phyloP scores from a whole-genome alignment of 768 basidiomycete species.

The Lentinus tigrinus region DNA sequence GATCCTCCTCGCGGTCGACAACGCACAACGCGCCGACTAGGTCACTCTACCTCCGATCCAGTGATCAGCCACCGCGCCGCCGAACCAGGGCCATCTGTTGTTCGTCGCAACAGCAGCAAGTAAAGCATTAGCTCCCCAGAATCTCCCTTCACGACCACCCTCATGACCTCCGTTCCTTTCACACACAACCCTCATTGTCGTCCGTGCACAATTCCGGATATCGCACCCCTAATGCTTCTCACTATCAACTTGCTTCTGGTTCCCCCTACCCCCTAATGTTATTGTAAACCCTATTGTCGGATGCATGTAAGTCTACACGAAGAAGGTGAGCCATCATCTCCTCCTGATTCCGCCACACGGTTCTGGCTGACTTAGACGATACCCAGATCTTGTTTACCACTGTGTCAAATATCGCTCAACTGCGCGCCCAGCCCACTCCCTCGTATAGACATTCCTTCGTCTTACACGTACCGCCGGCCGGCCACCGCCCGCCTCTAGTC shows the following conservation, averaged over 20 bases:
- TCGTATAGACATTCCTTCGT: conserved; percentile 13
- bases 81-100: conserved; percentile 12
- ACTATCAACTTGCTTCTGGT: background rate
- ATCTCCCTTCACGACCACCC: background rate
- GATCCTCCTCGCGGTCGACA: conserved; percentile 25
- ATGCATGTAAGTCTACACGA: conserved; percentile 13
- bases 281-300: conserved; percentile 20
- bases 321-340: background rate
- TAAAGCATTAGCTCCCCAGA: background rate
- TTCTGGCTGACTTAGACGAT: background rate
- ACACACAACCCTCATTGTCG: background rate
- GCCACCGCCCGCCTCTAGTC: background rate
- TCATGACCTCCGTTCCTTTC: background rate
- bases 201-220: conserved; percentile 7
- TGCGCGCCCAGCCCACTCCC: conserved; percentile 6
- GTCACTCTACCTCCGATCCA: conserved; percentile 29
- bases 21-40: conserved; percentile 27
- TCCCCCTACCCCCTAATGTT: conserved; percentile 10
- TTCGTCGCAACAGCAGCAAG: conserved; percentile 18
- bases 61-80: conserved; percentile 18
- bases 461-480: conserved; percentile 14
- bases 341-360: background rate
- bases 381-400: background rate
- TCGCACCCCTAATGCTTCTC: conserved; percentile 2
- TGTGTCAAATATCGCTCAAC: conserved; percentile 7